Evolutionary conservation across 2,329 filamentous ascomycete genomes (phyloP).

Genomic region (Rutstroemia sp.): DNA sequence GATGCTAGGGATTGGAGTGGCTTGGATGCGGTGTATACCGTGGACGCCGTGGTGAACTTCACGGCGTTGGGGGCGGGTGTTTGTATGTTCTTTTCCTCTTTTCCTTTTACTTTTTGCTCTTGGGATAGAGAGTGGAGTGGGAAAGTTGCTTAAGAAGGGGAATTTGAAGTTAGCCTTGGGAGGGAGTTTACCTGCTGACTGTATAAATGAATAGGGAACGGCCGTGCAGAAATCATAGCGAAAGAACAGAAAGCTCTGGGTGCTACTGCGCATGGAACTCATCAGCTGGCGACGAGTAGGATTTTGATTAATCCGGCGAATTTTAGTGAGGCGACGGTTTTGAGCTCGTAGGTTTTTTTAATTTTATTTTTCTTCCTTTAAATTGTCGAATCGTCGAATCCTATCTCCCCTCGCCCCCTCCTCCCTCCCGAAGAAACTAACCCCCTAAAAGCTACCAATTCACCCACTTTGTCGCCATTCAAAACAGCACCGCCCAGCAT

Average conservation of each 20-base stretch:
- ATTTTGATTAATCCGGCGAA: conserved; percentile 1
- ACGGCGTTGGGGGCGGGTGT: not conserved
- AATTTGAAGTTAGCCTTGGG: not conserved
- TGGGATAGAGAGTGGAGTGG: too few relatives aligned
- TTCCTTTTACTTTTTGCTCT: not conserved
- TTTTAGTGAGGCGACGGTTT: not conserved
- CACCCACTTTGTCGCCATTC: not conserved
- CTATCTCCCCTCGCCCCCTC: too few relatives aligned
- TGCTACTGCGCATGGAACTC: not conserved
- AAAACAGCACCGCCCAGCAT: not conserved
- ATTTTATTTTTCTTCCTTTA: too few relatives aligned
- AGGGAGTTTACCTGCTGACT: too few relatives aligned
- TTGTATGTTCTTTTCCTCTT: not conserved
- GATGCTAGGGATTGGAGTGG: conserved; percentile 3
- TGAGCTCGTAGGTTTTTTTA: conserved; percentile 1
- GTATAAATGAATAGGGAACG: not conserved
- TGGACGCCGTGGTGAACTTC: conserved; percentile 4
- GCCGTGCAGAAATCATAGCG: not conserved
- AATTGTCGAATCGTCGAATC: too few relatives aligned
- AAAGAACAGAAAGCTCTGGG: not conserved
- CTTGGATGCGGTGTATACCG: not conserved
- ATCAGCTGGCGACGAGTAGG: not conserved
- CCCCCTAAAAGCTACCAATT: not conserved
- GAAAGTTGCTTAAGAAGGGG: too few relatives aligned
- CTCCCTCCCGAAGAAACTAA: not conserved